phyloP scores from a whole-genome alignment of 345 rosid species.

The Syzygium oleosum region DNA sequence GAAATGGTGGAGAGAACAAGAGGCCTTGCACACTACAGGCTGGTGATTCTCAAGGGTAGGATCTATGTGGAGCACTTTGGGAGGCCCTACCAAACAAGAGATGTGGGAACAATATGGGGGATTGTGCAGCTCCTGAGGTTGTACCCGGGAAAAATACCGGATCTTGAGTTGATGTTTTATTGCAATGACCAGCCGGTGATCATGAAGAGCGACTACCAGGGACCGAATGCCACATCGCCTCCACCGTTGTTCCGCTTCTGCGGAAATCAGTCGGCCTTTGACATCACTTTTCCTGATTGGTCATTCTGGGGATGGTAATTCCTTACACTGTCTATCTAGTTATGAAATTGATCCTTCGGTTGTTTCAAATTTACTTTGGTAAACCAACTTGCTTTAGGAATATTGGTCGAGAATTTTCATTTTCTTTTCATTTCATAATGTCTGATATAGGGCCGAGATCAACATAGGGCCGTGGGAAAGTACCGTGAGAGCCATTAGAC shows the following conservation, averaged over 20 bases:
- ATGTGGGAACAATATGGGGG: conserved; percentile 53
- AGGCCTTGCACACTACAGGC: conserved; percentile 27
- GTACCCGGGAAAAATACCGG: conserved; percentile 51
- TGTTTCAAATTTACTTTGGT: not conserved
- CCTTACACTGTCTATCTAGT: not conserved
- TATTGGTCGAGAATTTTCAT: not conserved
- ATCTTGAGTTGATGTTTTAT: conserved; percentile 44
- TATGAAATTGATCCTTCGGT: not conserved
- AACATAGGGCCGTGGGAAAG: conserved; percentile 40
- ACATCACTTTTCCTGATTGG: conserved; percentile 54
- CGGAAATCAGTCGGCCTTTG: conserved; percentile 27
- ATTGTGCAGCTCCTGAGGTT: conserved; percentile 49
- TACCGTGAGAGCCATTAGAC: conserved; percentile 21
- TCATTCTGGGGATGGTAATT: conserved; percentile 69
- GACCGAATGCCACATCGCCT: conserved; percentile 11
- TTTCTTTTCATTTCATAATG: not conserved
- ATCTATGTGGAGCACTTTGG: conserved; percentile 26
- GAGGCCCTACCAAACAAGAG: conserved; percentile 36
- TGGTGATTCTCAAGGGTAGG: conserved; percentile 28
- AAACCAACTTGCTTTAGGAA: not conserved
- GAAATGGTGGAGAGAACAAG: conserved; percentile 36
- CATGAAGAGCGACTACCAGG: conserved; percentile 11
- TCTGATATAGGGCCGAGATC: conserved; percentile 29
- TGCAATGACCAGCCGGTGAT: conserved; percentile 31
- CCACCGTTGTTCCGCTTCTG: conserved; percentile 58